Conservation (phyloP, 768 basidiomycete genomes). For the Lyophyllum decastes region DNA sequence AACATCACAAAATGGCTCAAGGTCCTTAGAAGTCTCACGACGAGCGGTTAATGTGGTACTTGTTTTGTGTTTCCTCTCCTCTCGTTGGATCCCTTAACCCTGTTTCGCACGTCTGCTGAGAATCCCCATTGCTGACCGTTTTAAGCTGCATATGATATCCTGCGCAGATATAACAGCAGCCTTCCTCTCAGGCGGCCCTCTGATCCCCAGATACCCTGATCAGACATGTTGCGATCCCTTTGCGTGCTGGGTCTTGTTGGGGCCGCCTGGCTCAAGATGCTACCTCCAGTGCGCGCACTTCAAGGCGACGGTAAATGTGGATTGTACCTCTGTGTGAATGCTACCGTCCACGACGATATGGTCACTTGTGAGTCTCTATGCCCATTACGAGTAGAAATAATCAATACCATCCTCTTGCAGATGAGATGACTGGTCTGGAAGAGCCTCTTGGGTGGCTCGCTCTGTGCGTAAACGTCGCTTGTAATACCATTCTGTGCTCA, state of each 20-base stretch:
- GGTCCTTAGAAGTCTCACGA: slow-evolving; percentile 12
- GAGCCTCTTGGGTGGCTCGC: slow-evolving; percentile 54
- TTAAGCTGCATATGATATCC: background rate
- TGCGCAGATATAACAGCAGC: slow-evolving; percentile 5
- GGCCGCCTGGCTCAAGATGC: slow-evolving; percentile 19
- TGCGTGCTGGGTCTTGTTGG: slow-evolving; percentile 14
- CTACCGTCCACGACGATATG: slow-evolving; percentile 39
- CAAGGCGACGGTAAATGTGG: slow-evolving; percentile 48
- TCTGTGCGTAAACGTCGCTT: slow-evolving; percentile 37
- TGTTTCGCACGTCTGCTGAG: slow-evolving; percentile 16
- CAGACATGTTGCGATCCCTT: slow-evolving; percentile 14
- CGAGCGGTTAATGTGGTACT: slow-evolving; percentile 7
- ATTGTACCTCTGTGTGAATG: slow-evolving; percentile 47
- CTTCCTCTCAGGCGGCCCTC: slow-evolving; percentile 1
- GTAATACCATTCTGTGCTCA: background rate
- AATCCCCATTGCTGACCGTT: background rate
- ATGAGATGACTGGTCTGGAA: slow-evolving; percentile 42
- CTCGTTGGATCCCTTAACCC: slow-evolving; percentile 20
- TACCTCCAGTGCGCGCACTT: slow-evolving; percentile 25
- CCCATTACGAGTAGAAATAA: background rate
- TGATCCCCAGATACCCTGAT: background rate
- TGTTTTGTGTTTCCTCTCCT: slow-evolving; percentile 21
- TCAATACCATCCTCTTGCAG: slow-evolving; percentile 24
- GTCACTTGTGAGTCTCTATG: slow-evolving; percentile 44
- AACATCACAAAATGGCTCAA: background rate